These are phyloP conservation scores for Colletotrichum abscissum DNA, from an alignment of 2,329 filamentous ascomycete genomes.

Conservation along the genomic window DNA sequence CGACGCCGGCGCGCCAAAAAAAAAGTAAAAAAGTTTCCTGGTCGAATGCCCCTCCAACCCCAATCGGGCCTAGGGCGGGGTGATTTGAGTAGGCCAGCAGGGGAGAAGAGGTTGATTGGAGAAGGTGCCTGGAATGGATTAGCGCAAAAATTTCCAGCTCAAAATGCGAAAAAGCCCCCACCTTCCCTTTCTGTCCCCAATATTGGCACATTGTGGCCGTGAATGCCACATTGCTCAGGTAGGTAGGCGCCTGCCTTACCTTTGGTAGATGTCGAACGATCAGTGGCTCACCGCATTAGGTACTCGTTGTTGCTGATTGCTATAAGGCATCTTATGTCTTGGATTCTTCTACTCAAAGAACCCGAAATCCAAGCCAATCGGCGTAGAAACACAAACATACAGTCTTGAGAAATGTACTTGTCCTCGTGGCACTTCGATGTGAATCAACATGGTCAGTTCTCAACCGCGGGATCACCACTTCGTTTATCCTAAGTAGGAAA, in stretches of 20 bases:
- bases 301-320: no score
- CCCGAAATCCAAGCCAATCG: no score
- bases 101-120: not conserved
- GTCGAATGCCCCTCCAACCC: constrained; percentile 25
- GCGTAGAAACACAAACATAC: no score
- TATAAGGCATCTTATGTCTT: no score
- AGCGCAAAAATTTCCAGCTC: constrained; percentile 27
- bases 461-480: not conserved
- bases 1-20: constrained; percentile 11
- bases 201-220: no score
- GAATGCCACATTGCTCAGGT: no score
- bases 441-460: not conserved
- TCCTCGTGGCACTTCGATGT: not conserved
- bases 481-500: not conserved
- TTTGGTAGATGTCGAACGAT: no score
- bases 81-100: not conserved
- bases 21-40: constrained; percentile 6
- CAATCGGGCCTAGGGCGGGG: constrained; percentile 12
- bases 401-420: no score
- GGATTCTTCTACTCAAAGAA: no score
- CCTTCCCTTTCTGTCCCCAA: constrained; percentile 5
- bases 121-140: not conserved
- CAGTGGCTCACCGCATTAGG: no score
- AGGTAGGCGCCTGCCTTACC: no score
- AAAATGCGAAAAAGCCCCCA: constrained; percentile 16